A percentile compares a stretch with the other conserved stretches of the same genome.
Conservation (phyloP, 768 basidiomycete genomes). For the Tylopilus sp. region DNA sequence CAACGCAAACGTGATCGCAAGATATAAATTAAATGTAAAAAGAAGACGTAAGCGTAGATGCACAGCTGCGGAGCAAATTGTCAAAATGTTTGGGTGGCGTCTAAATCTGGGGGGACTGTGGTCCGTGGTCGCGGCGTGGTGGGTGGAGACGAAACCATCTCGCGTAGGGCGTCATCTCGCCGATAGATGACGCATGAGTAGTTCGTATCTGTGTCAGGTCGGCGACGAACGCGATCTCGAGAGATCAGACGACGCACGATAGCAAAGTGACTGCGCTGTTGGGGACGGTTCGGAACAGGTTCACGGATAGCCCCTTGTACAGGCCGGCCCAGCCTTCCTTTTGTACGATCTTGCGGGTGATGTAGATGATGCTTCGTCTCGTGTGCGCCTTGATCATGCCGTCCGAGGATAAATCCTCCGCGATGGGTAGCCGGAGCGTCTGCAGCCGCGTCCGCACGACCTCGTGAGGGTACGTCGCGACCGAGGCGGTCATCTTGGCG, state of each 20-base stretch:
- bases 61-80: slow-evolving; percentile 8
- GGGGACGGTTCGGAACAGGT: slow-evolving; percentile 91
- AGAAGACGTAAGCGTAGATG: slow-evolving; percentile 6
- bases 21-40: slow-evolving; percentile 12
- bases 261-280: slow-evolving; percentile 95
- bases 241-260: slow-evolving; percentile 23
- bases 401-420: slow-evolving; percentile 55
- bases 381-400: slow-evolving; percentile 57
- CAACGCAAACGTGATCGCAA: slow-evolving; percentile 6
- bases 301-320: slow-evolving; percentile 93
- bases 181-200: slow-evolving; percentile 33
- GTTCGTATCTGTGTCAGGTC: slow-evolving; percentile 24
- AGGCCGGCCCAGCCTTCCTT: slow-evolving; percentile 89
- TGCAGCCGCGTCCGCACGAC: slow-evolving; percentile 98
- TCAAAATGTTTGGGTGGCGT: too few species aligned
- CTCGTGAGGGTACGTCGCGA: slow-evolving; percentile 97
- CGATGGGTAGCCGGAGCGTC: slow-evolving; percentile 69
- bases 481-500: slow-evolving; percentile 93
- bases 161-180: slow-evolving; percentile 12
- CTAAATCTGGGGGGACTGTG: slow-evolving; percentile 22
- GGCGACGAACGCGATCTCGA: neutral
- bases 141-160: neutral
- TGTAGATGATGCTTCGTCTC: slow-evolving; percentile 68
- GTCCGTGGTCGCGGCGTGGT: too few species aligned
- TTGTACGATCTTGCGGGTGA: slow-evolving; percentile 63